Evolutionary conservation across 805 yeast genomes (phyloP).

Genomic region (Nakazawaea ernobii): DNA sequence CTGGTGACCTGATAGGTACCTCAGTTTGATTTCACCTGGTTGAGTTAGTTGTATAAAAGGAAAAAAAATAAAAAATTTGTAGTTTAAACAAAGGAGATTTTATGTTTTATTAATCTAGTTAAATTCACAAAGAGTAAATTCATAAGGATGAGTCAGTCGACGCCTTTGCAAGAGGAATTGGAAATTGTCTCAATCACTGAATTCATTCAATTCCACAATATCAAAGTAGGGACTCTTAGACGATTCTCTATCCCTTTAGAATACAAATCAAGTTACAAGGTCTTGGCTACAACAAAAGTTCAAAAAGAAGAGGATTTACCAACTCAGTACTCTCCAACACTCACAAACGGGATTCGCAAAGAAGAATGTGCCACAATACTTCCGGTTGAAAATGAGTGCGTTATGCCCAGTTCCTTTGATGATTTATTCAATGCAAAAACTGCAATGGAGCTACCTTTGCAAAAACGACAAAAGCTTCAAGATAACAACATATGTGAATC

Average conservation of each 20-base stretch:
- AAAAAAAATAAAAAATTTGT: too few relatives aligned
- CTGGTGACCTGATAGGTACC: constrained; percentile 2
- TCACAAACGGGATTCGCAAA: too few relatives aligned
- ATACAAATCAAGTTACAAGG: neutral
- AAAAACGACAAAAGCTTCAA: neutral
- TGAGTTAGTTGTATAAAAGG: too few relatives aligned
- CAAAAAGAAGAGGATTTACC: too few relatives aligned
- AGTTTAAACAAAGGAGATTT: too few relatives aligned
- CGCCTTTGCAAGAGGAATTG: neutral
- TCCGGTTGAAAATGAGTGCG: neutral
- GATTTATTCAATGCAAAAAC: neutral
- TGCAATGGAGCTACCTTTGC: neutral
- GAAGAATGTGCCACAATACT: too few relatives aligned
- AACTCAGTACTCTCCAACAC: neutral
- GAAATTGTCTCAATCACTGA: neutral
- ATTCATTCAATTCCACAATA: neutral
- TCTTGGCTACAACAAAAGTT: too few relatives aligned
- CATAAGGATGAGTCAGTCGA: neutral
- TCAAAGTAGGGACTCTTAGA: neutral
- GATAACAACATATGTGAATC: neutral
- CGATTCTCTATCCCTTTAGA: neutral
- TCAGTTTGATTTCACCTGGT: neutral
- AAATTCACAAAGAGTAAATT: too few relatives aligned
- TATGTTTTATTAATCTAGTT: neutral
- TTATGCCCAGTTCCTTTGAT: neutral